Percentiles rank a stretch among this genome's conserved stretches.
Conservation (phyloP, 2,329 filamentous ascomycete species). For the Lachnellula arida region DNA sequence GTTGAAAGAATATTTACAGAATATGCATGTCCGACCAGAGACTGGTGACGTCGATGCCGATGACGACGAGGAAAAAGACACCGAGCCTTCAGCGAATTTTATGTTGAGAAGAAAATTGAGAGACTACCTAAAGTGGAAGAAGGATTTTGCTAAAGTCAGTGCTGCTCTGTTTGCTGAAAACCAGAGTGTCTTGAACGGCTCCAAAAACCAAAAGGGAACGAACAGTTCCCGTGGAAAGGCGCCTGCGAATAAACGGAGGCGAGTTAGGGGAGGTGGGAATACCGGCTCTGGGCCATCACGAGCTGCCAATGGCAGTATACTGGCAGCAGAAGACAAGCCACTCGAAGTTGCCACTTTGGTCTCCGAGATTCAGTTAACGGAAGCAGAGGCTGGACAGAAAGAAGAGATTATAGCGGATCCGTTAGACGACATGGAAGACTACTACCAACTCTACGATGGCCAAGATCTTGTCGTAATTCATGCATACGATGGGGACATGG, state of each 20-base stretch:
- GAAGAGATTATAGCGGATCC: slow-evolving; percentile 72
- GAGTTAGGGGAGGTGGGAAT: slow-evolving; percentile 73
- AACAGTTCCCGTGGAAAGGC: slow-evolving; percentile 51
- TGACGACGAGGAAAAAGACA: slow-evolving; percentile 47
- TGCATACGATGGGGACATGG: slow-evolving; percentile 91
- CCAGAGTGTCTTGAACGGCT: slow-evolving; percentile 67
- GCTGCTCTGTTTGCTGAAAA: slow-evolving; percentile 74
- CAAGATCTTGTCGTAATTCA: slow-evolving; percentile 84
- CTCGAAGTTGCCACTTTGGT: slow-evolving; percentile 77
- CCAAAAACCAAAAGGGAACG: slow-evolving; percentile 49
- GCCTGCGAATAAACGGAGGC: slow-evolving; percentile 79
- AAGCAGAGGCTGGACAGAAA: slow-evolving; percentile 70
- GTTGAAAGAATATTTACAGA: slow-evolving; percentile 84
- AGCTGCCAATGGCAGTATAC: slow-evolving; percentile 67
- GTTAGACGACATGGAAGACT: slow-evolving; percentile 86
- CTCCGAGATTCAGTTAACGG: slow-evolving; percentile 76
- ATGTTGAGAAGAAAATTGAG: slow-evolving; percentile 89
- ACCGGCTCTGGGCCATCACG: slow-evolving; percentile 55
- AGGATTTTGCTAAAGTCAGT: slow-evolving; percentile 81
- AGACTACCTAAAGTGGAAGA: slow-evolving; percentile 87
- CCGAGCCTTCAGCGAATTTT: slow-evolving; percentile 68
- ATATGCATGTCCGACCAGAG: slow-evolving; percentile 69
- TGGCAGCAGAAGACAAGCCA: slow-evolving; percentile 76
- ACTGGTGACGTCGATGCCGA: slow-evolving; percentile 36
- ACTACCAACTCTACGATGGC: slow-evolving; percentile 88